Percentiles rank a stretch among this genome's conserved stretches.
These are phyloP conservation scores for Mycothermus thermophilus DNA, from an alignment of 495 filamentous ascomycete species.

Conservation along the genomic window DNA sequence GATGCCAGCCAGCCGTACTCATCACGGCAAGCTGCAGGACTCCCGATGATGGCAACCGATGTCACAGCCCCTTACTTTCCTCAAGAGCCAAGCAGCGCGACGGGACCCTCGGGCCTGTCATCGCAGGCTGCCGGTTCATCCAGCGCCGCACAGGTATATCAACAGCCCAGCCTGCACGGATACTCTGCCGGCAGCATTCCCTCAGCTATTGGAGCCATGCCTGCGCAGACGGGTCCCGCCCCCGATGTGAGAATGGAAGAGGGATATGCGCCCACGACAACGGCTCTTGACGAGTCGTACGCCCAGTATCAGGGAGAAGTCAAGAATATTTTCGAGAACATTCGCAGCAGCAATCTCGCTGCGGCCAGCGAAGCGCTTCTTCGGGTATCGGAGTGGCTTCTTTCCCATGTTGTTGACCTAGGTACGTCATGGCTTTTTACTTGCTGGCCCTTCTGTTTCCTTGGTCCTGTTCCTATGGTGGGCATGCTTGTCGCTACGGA, in stretches of 20 bases:
- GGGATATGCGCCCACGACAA: conserved; percentile 17
- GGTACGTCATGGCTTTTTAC: too few species aligned
- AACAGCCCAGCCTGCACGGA: conserved; percentile 32
- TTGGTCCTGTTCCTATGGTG: too few species aligned
- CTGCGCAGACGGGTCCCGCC: conserved; percentile 23
- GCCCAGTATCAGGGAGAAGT: conserved; percentile 59
- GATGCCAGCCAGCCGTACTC: conserved; percentile 67
- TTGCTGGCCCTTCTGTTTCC: too few species aligned
- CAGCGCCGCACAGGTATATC: conserved; percentile 34
- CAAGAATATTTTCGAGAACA: conserved; percentile 60
- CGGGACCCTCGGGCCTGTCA: conserved; percentile 31
- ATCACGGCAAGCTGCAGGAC: conserved; percentile 62
- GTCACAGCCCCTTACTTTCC: conserved; percentile 65
- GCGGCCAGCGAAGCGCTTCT: conserved; percentile 62
- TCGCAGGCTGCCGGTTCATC: conserved; percentile 24
- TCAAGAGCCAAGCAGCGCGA: conserved; percentile 51
- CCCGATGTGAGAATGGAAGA: conserved; percentile 32
- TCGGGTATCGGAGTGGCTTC: conserved; percentile 71
- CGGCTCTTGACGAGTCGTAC: conserved; percentile 49
- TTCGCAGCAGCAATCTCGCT: conserved; percentile 55
- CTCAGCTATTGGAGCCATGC: conserved; percentile 24
- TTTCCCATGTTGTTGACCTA: conserved; percentile 66
- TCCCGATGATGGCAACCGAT: conserved; percentile 62
- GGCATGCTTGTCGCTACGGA: too few species aligned
- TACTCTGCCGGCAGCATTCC: conserved; percentile 30